phyloP scores from a whole-genome alignment of 2,329 filamentous ascomycete species.

The Cercospora sp. region DNA sequence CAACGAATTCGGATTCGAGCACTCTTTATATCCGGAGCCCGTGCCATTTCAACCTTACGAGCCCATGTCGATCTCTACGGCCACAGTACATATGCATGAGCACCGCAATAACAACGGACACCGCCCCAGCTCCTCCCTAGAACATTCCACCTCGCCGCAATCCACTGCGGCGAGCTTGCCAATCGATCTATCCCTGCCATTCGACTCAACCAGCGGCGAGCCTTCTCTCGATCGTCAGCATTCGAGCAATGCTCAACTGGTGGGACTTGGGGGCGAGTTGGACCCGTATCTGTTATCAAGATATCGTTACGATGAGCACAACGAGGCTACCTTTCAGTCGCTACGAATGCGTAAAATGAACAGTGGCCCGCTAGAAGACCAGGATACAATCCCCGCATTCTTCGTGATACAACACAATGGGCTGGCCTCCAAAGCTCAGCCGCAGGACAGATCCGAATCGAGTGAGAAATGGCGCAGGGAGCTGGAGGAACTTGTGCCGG shows the following conservation, averaged over 20 bases:
- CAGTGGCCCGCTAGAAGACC: constrained; percentile 25
- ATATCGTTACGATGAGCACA: constrained; percentile 39
- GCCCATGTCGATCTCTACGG: constrained; percentile 28
- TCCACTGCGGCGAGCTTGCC: constrained; percentile 26
- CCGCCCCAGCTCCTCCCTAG: constrained; percentile 28
- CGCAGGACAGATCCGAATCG: constrained; percentile 30
- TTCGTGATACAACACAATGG: constrained; percentile 41
- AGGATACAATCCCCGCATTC: constrained; percentile 34
- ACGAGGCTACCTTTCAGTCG: constrained; percentile 37
- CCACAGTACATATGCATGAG: constrained; percentile 21
- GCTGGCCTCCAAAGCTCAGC: constrained; percentile 40
- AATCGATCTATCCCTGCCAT: constrained; percentile 29
- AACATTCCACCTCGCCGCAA: constrained; percentile 29
- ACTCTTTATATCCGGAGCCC: constrained; percentile 33
- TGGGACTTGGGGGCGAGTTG: constrained; percentile 37
- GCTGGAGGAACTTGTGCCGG: constrained; percentile 36
- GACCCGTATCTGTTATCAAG: constrained; percentile 39
- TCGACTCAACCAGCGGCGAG: constrained; percentile 34
- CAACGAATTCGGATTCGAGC: constrained; percentile 34
- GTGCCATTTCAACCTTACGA: constrained; percentile 34
- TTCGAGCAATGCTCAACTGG: constrained; percentile 37
- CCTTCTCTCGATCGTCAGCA: constrained; percentile 37
- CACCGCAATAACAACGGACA: constrained; percentile 12
- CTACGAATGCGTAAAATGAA: constrained; percentile 38
- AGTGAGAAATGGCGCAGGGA: constrained; percentile 35